Conservation (phyloP, 1,284 basidiomycete species). For the Cerrena zonata region DNA sequence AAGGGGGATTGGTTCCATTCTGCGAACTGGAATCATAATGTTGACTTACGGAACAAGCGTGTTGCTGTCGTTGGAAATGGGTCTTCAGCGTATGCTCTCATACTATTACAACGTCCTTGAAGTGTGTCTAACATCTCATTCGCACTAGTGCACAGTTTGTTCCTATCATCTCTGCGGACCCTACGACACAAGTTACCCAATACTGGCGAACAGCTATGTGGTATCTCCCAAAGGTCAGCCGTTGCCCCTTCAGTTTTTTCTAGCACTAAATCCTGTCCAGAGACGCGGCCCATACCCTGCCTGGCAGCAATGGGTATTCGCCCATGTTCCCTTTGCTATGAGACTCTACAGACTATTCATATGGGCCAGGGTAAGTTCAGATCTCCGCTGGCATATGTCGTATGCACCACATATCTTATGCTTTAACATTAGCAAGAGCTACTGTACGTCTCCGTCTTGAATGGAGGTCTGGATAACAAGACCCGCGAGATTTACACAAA, state of each 20-base stretch:
- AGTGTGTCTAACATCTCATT: background rate
- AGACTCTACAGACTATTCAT: slow-evolving; percentile 21
- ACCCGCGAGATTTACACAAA: background rate
- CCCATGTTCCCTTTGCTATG: slow-evolving; percentile 36
- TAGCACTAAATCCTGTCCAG: slow-evolving; percentile 16
- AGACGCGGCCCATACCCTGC: slow-evolving; percentile 27
- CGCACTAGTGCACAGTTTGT: slow-evolving; percentile 38
- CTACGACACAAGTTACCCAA: slow-evolving; percentile 35
- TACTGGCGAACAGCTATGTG: slow-evolving; percentile 44
- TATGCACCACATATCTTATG: background rate
- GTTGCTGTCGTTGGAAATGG: slow-evolving; percentile 40
- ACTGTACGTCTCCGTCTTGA: background rate
- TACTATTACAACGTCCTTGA: background rate
- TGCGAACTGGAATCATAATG: slow-evolving; percentile 31
- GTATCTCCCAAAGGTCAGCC: slow-evolving; percentile 31
- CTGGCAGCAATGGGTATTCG: slow-evolving; percentile 31
- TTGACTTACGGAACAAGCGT: slow-evolving; percentile 30
- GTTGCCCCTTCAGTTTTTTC: background rate
- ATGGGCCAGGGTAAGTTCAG: too few species aligned
- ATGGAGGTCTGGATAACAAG: background rate
- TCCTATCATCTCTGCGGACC: slow-evolving; percentile 37
- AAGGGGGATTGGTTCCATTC: slow-evolving; percentile 36
- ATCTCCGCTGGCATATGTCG: too few species aligned
- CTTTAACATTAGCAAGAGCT: background rate
- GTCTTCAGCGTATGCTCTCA: slow-evolving; percentile 23